phyloP scores from a whole-genome alignment of 108 stramenopile genomes.

The Skeletonema costatum region DNA sequence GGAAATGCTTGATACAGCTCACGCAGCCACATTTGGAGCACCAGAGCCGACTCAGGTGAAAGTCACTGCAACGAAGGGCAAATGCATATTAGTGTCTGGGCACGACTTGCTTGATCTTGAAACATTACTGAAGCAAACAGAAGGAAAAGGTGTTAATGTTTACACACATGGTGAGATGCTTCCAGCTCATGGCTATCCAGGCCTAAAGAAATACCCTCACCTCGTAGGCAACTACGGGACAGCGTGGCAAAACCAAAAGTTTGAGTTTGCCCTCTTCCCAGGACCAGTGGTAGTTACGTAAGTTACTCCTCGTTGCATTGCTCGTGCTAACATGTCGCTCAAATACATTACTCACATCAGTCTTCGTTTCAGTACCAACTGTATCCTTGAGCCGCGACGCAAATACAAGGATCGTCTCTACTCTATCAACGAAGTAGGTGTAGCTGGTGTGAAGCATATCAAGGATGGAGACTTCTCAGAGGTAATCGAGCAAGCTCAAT shows the following conservation, averaged over 20 bases:
- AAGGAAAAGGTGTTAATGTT: conserved; percentile 84
- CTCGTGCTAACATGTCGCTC: not conserved
- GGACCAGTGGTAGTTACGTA: conserved; percentile 31
- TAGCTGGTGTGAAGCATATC: conserved; percentile 72
- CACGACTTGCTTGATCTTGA: conserved; percentile 77
- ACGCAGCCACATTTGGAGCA: conserved; percentile 60
- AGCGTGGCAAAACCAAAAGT: conserved; percentile 87
- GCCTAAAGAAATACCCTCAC: conserved; percentile 72
- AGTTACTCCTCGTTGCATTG: not conserved
- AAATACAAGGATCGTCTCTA: conserved; percentile 75
- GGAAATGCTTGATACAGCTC: conserved; percentile 66
- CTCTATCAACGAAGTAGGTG: conserved; percentile 79
- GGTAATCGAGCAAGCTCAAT: conserved; percentile 69
- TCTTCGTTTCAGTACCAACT: conserved; percentile 68
- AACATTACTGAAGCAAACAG: conserved; percentile 75
- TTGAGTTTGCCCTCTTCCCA: conserved; percentile 76
- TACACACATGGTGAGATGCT: conserved; percentile 91
- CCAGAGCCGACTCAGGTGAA: conserved; percentile 70
- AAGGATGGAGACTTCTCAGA: conserved; percentile 69
- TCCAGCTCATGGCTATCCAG: conserved; percentile 85
- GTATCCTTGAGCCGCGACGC: conserved; percentile 73
- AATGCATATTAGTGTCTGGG: conserved; percentile 78
- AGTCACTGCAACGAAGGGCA: conserved; percentile 71
- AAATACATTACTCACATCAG: not conserved
- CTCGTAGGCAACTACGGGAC: conserved; percentile 82